These are phyloP conservation scores for Coemansia sp. DNA, from an alignment of 192 early-diverging fungal genomes.

Conservation along the genomic window DNA sequence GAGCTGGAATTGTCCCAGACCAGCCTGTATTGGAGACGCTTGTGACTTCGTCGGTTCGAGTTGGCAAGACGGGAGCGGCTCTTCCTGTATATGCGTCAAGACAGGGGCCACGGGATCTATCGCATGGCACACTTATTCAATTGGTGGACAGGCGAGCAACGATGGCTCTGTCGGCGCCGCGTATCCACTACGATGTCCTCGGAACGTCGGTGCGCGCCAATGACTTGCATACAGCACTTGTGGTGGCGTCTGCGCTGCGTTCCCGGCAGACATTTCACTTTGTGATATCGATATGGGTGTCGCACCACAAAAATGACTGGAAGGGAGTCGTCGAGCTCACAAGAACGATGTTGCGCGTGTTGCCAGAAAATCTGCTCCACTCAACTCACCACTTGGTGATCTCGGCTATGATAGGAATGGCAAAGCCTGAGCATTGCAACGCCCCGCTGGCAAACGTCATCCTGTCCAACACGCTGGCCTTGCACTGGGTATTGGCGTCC, in stretches of 20 bases:
- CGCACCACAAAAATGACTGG: conserved; percentile 6
- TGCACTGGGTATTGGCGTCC: conserved; percentile 25
- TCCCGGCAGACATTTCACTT: conserved; percentile 16
- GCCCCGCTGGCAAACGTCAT: not conserved
- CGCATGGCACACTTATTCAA: not conserved
- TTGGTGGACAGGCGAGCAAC: conserved; percentile 3
- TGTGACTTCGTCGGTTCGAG: conserved; percentile 14
- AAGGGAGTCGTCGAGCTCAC: conserved; percentile 9
- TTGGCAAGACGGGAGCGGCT: not conserved
- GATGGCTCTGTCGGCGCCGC: conserved; percentile 5
- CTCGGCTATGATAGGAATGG: conserved; percentile 1
- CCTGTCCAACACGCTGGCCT: conserved; percentile 1
- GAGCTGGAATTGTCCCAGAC: conserved; percentile 9
- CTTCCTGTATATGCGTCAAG: conserved; percentile 16
- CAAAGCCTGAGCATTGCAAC: not conserved
- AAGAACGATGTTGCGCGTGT: not conserved
- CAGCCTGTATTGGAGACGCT: conserved; percentile 8
- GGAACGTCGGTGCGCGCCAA: conserved; percentile 13
- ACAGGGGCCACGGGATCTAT: not conserved
- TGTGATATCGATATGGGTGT: conserved; percentile 16
- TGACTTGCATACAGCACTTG: conserved; percentile 1
- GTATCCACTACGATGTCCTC: conserved; percentile 28
- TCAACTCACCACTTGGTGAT: conserved; percentile 31
- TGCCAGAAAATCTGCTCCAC: conserved; percentile 15
- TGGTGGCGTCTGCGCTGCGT: conserved; percentile 1